These are phyloP conservation scores for Gnomoniopsis sp. DNA, from an alignment of 2,329 filamentous ascomycete genomes.

Conservation along the genomic window DNA sequence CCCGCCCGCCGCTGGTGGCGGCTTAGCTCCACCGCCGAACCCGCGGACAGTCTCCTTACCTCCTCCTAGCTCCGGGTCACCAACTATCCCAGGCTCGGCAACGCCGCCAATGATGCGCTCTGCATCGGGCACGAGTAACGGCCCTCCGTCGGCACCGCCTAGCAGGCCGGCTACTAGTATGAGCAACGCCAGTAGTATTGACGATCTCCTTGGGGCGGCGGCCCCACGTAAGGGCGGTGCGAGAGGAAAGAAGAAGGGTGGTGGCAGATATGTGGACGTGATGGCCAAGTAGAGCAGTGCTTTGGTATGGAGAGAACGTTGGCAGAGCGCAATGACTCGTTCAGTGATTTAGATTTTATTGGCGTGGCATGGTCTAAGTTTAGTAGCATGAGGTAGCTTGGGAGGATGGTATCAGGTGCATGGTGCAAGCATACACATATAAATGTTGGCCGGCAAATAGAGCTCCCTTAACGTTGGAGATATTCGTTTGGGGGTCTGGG, in stretches of 20 bases:
- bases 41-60: not conserved
- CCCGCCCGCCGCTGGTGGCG: slow-evolving; percentile 20
- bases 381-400: not conserved
- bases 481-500: not conserved
- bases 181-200: slow-evolving; percentile 91
- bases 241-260: slow-evolving; percentile 65
- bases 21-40: slow-evolving; percentile 27
- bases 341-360: not conserved
- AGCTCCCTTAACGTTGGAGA: no score
- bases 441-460: not conserved
- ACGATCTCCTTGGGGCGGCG: slow-evolving; percentile 80
- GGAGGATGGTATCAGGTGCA: not conserved
- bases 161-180: slow-evolving; percentile 75
- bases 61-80: slow-evolving; percentile 5
- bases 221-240: slow-evolving; percentile 62
- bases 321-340: not conserved
- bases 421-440: slow-evolving; percentile 6
- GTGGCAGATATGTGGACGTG: slow-evolving; percentile 89
- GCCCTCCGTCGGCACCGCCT: slow-evolving; percentile 49
- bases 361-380: not conserved
- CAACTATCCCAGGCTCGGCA: slow-evolving; percentile 20
- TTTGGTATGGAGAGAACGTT: not conserved
- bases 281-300: slow-evolving; percentile 64
- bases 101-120: slow-evolving; percentile 45
- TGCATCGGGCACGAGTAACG: slow-evolving; percentile 43